Evolutionary conservation across 164 flowering plant genomes (phyloP), one percentile per base, ranked within the genome.

Genomic region (Buxus sempervirens): DNA sequence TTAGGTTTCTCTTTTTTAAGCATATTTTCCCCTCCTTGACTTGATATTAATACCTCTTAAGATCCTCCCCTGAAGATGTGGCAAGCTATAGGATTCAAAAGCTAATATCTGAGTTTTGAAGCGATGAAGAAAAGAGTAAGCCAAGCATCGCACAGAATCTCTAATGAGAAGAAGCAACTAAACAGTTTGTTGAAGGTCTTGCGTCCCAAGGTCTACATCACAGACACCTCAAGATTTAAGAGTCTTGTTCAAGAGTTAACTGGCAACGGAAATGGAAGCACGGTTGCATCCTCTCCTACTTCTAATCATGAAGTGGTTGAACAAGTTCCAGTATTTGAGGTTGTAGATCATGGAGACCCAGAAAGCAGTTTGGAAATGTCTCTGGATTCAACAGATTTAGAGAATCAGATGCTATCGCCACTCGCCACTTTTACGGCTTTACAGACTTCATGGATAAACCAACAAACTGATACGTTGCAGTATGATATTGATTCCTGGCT

Each of bases 221-320:
- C 84, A 9, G 86, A 84, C 68, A 67, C 77, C 66, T 80, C 84
- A 4, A 85, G 73, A 62, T 88, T 88, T 78, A 85, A 85, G 78
- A 71, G 23, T 61, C 84, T 88, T 60, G 92, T 88, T 63, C 89
- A 88, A 77, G 81, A 88, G 54, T 82, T 88, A 4, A 88, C 90
- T 0, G 90, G 89, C 27, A 82, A 85, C 71, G 90, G 89, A 24
- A 82, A 85, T 72, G 82, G 78, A 48, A 64, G 24, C 15, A n/a
- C 0, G 19, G 62, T 67, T 24, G 38, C 58, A 16, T 45, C 75
- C 0, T 24, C 75, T 12, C 7, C 70, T 3, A 24, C 72, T 19
- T 45, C 58, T n/a, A 54, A 21, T 59, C 28, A 25, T 36, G 51
- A 63, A 63, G 25, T 58, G 42, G 4, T 38, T 56, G 59, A 68